A percentile compares a stretch with the other conserved stretches of the same genome.
Conservation (phyloP, 371 early-diverging fungal genomes). For the Syncephalastrum racemosum region DNA sequence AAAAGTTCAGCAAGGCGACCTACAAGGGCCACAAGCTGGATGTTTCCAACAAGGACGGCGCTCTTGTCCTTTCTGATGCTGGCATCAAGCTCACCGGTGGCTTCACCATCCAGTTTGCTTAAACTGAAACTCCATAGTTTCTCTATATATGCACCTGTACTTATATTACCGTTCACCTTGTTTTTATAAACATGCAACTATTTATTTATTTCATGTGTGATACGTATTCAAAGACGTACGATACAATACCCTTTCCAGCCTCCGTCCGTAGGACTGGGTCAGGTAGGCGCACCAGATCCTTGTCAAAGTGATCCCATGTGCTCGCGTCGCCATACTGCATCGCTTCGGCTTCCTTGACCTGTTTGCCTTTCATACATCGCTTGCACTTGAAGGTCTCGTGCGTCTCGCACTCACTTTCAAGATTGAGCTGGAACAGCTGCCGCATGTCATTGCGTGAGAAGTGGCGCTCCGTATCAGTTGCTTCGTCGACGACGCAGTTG, state of each 20-base stretch:
- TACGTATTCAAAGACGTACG: conserved; percentile 93
- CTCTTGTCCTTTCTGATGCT: neutral
- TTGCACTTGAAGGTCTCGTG: conserved; percentile 95
- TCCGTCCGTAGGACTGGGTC: conserved; percentile 78
- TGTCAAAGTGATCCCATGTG: conserved; percentile 88
- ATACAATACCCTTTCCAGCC: conserved; percentile 69
- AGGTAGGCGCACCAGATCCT: conserved; percentile 66
- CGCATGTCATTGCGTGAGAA: conserved; percentile 89
- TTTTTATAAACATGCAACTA: too few species aligned
- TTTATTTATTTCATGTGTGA: conserved; percentile 55
- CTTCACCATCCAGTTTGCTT: conserved; percentile 1
- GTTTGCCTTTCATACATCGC: conserved; percentile 82
- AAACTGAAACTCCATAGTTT: too few species aligned
- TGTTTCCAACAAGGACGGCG: neutral
- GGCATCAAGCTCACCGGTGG: conserved; percentile 7
- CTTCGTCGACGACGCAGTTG: conserved; percentile 94
- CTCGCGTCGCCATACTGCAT: conserved; percentile 77
- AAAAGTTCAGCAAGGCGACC: conserved; percentile 1
- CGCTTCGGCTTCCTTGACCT: conserved; percentile 67
- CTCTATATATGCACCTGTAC: too few species aligned
- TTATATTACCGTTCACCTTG: too few species aligned
- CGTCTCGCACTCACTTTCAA: conserved; percentile 83
- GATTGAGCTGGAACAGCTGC: conserved; percentile 83
- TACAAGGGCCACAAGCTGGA: conserved; percentile 12
- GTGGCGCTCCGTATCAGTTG: conserved; percentile 87